Evolutionary conservation across 2,329 filamentous ascomycete genomes (phyloP), one percentile per base, ranked within the genome.

Genomic region (Fusarium sulawesiense): DNA sequence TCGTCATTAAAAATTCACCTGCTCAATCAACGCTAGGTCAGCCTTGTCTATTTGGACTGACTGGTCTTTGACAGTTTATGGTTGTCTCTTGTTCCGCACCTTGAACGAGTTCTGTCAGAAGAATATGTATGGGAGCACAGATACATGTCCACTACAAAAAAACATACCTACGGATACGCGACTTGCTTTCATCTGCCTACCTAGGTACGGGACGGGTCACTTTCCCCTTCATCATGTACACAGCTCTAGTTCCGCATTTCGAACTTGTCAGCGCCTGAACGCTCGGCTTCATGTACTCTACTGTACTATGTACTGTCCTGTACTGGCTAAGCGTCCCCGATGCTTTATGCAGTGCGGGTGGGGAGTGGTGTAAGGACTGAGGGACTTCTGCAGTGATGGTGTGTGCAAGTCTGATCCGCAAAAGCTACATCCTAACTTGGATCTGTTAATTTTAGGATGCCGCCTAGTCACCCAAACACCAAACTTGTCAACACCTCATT

Each of bases 401-500:
- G 48, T 62, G 63, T 62, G 37, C 41, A 45, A 58, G 42, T 55
- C 51, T 58, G 64, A 54, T 69, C 66, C 56, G 49, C 59, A 51
- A 51, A 40, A 57, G 57, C 56, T 61, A 55, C 53, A 54, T 65
- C 27, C 49, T 50, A 59, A 70, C 57, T 45, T 63, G 42, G 61
- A n/a, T 21, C 47, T 55, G 55, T 55, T 66, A 66, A 66, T 49
- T 64, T 66, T 66, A 66, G 63, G 63, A 55, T 60, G 59, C 48
- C 54, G 60, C 60, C 54, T 66, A 55, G 60, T 61, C 63, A 48
- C 47, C 63, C 50, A 56, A 65, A 62, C 32, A 44, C 65, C 57
- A 63, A 60, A 66, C 58, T 70, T 46, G 62, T 68, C 60, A 60
- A 60, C 54, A 56, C 66, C 65, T 76, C 73, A 76, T 76, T 75